Conservation (phyloP, 106 monocot species). For the Dendrobium nobile region DNA sequence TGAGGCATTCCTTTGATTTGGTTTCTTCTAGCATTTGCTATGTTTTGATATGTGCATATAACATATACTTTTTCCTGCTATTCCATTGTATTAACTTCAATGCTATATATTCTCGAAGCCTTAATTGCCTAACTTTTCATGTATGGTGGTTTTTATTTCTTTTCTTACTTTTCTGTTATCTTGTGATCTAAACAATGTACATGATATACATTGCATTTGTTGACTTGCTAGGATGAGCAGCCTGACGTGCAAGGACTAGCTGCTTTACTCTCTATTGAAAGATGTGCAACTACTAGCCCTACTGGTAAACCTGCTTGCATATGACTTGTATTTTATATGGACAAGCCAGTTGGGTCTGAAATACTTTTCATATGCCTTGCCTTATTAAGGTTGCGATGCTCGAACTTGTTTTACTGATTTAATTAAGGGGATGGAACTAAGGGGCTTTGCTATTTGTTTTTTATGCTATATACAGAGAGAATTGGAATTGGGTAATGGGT, state of each 20-base stretch:
- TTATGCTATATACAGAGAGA: neutral
- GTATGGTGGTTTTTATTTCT: neutral
- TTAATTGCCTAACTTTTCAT: neutral
- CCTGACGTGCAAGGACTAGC: conserved; percentile 85
- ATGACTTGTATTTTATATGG: neutral
- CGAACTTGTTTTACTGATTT: neutral
- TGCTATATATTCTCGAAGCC: neutral
- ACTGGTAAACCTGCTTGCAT: conserved; percentile 40
- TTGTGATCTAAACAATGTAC: neutral
- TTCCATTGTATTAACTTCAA: neutral
- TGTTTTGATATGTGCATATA: neutral
- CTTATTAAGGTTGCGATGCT: neutral
- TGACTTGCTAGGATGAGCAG: conserved; percentile 85
- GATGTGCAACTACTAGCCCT: conserved; percentile 79
- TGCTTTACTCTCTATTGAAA: conserved; percentile 68
- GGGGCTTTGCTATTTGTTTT: neutral
- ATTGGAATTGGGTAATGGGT: neutral
- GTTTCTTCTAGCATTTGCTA: too few species aligned
- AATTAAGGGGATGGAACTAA: neutral
- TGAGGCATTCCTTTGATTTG: neutral
- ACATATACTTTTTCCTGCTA: neutral
- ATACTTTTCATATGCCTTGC: neutral
- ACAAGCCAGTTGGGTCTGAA: neutral
- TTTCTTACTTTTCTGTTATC: neutral
- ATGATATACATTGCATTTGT: neutral